A percentile compares a stretch with the other conserved stretches of the same genome.
Evolutionary conservation across 164 flowering plant species (phyloP).

Genomic region (Nymphaea thermarum): DNA sequence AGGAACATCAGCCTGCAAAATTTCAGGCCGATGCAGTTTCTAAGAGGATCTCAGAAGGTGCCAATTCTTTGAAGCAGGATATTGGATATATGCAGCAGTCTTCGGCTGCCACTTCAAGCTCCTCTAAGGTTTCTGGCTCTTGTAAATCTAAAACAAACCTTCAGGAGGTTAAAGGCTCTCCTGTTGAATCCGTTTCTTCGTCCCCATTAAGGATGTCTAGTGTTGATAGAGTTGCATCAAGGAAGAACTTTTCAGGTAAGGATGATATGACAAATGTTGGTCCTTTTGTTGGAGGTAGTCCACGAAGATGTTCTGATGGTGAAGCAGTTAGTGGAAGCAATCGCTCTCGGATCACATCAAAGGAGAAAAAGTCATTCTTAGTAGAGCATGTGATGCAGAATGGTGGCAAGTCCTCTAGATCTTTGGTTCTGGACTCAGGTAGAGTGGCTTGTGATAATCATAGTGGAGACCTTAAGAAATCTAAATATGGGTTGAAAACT

Average conservation of each 20-base stretch:
- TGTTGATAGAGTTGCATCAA: conserved; percentile 29
- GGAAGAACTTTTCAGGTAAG: conserved; percentile 18
- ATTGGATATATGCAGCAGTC: conserved; percentile 23
- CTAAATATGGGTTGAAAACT: conserved; percentile 8
- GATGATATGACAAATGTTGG: conserved; percentile 25
- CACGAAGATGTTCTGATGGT: conserved; percentile 33
- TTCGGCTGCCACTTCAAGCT: conserved; percentile 81
- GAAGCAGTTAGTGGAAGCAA: conserved; percentile 39
- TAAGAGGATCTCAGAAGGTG: conserved; percentile 27
- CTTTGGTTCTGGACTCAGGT: conserved; percentile 18
- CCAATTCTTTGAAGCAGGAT: conserved; percentile 41
- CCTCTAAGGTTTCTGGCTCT: conserved; percentile 83
- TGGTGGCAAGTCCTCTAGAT: conserved; percentile 4
- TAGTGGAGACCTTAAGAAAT: conserved; percentile 22
- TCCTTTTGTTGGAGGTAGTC: conserved; percentile 19
- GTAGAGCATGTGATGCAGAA: conserved; percentile 21
- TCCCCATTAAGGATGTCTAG: conserved; percentile 61
- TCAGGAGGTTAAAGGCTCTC: conserved; percentile 70
- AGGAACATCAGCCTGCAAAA: conserved; percentile 19
- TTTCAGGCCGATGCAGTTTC: conserved; percentile 12
- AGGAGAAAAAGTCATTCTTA: conserved; percentile 20
- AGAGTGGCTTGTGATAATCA: conserved; percentile 9
- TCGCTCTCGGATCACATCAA: conserved; percentile 23
- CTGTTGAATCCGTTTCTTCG: conserved; percentile 94
- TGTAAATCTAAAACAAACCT: conserved; percentile 37